Evolutionary conservation across 164 flowering plant species (phyloP), one percentile per base, ranked within the genome.

Genomic region (Sextonia rubra): DNA sequence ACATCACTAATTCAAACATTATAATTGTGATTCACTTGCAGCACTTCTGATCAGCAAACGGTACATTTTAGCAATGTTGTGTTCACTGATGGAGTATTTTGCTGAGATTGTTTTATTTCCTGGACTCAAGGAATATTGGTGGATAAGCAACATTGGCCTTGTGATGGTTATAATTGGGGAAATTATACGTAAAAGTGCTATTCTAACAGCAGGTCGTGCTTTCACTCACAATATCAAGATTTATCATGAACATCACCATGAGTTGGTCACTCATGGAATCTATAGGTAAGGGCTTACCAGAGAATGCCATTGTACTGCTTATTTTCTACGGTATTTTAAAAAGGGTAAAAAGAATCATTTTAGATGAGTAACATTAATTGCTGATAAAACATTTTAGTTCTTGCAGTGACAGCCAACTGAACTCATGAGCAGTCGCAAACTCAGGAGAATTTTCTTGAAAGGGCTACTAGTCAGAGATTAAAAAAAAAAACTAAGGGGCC

Each of bases 191-290:
- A 96, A 96, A 77, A n/a, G 77, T 70, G 97, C 95, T 6, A 80
- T 96, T 68, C 68, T 93, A 73, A 96, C 99, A 11, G 98, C 99
- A 29, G 91, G 97, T 0, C 82, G 75, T 27, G 81, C 97, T 32
- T 96, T 96, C 81, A 96, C 99, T 15, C 98, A 96, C 75, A 78
- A 86, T 1, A 96, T 96, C 73, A 87, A 75, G 81, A 70, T 74
- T 66, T 47, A 77, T 74, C 88, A 78, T 58, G 92, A 83, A 74
- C 92, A 86, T 12, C 80, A 84, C 72, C 97, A 96, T 77, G 64
- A 81, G 70, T 77, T 96, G 81, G 81, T 96, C 27, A 93, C 93
- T 47, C 73, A 85, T 74, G 98, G 99, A 61, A 79, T 96, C 23
- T 93, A 93, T 75, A 76, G 79, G 82, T 79, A 58, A 62, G 55